These are phyloP conservation scores for Toxicodendron radicans DNA, from an alignment of 345 rosid genomes.

Conservation along the genomic window DNA sequence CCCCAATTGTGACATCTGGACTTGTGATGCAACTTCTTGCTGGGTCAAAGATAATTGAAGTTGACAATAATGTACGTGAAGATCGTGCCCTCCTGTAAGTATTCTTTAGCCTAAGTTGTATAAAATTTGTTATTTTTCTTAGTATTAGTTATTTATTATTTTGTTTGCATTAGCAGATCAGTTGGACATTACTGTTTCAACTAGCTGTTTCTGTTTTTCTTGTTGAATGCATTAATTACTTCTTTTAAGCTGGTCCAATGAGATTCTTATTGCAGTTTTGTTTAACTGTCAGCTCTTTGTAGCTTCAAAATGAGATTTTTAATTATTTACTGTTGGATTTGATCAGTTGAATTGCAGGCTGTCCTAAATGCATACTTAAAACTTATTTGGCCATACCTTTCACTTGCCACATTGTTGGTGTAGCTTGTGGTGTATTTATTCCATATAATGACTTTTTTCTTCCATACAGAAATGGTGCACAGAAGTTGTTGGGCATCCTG, in stretches of 20 bases:
- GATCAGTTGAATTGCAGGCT: neutral
- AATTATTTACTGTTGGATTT: neutral
- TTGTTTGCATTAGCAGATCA: neutral
- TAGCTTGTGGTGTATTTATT: neutral
- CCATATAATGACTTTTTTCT: constrained; percentile 9
- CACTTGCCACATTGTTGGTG: neutral
- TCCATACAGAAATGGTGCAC: constrained; percentile 68
- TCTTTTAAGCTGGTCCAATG: neutral
- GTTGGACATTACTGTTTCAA: neutral
- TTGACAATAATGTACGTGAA: constrained; percentile 77
- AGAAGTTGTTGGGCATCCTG: constrained; percentile 73
- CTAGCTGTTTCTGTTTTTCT: neutral
- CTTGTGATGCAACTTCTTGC: constrained; percentile 76
- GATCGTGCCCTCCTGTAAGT: constrained; percentile 80
- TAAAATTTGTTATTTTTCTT: neutral
- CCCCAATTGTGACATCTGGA: constrained; percentile 80
- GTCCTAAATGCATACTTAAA: neutral
- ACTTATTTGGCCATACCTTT: neutral
- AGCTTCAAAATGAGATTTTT: neutral
- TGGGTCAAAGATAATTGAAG: constrained; percentile 74
- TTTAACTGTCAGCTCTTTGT: neutral
- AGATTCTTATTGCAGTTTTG: neutral
- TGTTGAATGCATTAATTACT: neutral
- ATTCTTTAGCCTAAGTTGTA: neutral
- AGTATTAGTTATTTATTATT: neutral